A percentile compares a stretch with the other conserved stretches of the same genome.
Conservation (phyloP, 1,139 yeast species). For the Zygosaccharomyces sapae region DNA sequence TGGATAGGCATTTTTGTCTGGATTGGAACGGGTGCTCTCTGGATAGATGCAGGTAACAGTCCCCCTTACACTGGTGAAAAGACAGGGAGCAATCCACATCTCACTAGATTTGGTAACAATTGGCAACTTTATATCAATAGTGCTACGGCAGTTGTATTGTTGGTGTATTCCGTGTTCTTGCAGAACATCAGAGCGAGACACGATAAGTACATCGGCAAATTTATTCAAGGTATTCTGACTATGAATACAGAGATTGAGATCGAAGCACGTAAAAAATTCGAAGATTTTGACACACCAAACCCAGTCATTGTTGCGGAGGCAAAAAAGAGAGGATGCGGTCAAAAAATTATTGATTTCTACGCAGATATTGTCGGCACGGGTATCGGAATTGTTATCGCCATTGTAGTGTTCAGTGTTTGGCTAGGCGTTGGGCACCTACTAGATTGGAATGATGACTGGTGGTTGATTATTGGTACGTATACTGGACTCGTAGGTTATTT, state of each 20-base stretch:
- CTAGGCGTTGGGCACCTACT: conserved; percentile 36
- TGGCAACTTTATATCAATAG: conserved; percentile 43
- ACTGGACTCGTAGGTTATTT: conserved; percentile 41
- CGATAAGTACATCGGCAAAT: conserved; percentile 31
- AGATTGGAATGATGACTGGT: conserved; percentile 40
- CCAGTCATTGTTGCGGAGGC: conserved; percentile 26
- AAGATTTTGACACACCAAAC: conserved; percentile 29
- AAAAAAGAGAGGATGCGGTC: conserved; percentile 24
- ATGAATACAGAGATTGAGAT: conserved; percentile 35
- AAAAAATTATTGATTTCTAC: conserved; percentile 37
- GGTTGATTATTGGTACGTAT: conserved; percentile 43
- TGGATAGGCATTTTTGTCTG: conserved; percentile 40
- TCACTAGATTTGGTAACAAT: conserved; percentile 32
- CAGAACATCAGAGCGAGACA: conserved; percentile 40
- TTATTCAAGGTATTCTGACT: conserved; percentile 26
- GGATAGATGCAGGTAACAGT: conserved; percentile 25
- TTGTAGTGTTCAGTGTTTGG: conserved; percentile 39
- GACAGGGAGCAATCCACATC: conserved; percentile 24
- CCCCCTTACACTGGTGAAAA: conserved; percentile 30
- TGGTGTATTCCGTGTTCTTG: conserved; percentile 36
- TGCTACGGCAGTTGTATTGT: conserved; percentile 38
- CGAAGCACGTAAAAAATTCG: conserved; percentile 22
- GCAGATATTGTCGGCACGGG: conserved; percentile 42
- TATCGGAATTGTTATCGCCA: conserved; percentile 37
- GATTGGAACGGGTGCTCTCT: conserved; percentile 38